Evolutionary conservation across 371 early-diverging fungal species (phyloP).

Genomic region (Blakeslea trispora): DNA sequence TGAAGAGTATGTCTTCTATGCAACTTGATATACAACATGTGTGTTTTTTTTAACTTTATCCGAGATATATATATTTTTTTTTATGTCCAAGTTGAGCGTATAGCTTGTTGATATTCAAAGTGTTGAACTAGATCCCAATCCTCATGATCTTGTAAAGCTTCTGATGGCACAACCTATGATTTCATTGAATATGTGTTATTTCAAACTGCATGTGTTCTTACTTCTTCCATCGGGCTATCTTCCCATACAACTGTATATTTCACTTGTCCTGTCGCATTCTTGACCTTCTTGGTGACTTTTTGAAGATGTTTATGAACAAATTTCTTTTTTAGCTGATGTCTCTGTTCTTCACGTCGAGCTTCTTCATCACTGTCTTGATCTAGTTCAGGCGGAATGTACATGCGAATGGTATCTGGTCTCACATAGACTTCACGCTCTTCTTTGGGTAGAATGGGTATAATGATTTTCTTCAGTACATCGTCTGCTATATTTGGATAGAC

Average conservation of each 20-base stretch:
- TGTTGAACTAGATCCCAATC: constrained; percentile 24
- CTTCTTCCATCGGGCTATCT: constrained; percentile 3
- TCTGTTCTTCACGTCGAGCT: not conserved
- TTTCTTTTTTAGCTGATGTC: not conserved
- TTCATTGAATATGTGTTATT: not conserved
- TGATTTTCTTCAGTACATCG: constrained; percentile 5
- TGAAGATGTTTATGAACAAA: constrained; percentile 14
- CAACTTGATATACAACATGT: no score
- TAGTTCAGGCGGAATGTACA: constrained; percentile 16
- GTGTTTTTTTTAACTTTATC: no score
- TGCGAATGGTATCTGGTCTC: constrained; percentile 18
- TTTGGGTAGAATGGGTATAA: constrained; percentile 9
- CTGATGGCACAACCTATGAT: constrained; percentile 15
- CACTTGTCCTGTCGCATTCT: constrained; percentile 16
- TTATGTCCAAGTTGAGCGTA: no score
- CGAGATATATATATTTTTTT: no score
- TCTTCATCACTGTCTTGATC: constrained; percentile 22
- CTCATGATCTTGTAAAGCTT: constrained; percentile 21
- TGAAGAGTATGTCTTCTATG: no score
- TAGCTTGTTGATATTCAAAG: constrained; percentile 18
- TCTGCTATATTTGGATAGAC: constrained; percentile 22
- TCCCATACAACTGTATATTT: constrained; percentile 13
- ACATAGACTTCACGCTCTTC: constrained; percentile 10
- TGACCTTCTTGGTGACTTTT: constrained; percentile 8
- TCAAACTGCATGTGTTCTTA: not conserved